Conservation (phyloP, 2,329 filamentous ascomycete species). For the Raffaelea ambrosiae region DNA sequence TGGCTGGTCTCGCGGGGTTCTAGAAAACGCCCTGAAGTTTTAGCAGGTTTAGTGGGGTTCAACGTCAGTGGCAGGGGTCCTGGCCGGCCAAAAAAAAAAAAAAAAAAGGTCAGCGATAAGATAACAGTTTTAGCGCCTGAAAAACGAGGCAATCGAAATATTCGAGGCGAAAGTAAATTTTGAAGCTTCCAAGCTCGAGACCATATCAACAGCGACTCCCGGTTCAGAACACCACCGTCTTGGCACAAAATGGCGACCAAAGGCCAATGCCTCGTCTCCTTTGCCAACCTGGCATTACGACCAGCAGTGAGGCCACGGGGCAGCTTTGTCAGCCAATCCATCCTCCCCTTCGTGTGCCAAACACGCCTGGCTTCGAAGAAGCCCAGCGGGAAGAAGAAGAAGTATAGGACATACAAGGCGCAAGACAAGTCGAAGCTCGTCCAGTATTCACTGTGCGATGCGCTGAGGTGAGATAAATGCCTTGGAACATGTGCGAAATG, state of each 20-base stretch:
- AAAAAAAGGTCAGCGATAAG: constrained; percentile 8
- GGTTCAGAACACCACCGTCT: background rate
- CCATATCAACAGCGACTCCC: background rate
- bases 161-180: constrained; percentile 3
- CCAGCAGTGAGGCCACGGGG: constrained; percentile 32
- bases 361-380: constrained; percentile 39
- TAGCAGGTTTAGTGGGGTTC: too few relatives aligned
- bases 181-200: constrained; percentile 4
- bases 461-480: constrained; percentile 60
- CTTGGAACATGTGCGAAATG: too few relatives aligned
- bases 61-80: too few relatives aligned
- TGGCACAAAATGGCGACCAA: constrained; percentile 37
- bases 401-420: constrained; percentile 56
- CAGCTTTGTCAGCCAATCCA: constrained; percentile 37
- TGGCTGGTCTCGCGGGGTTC: background rate
- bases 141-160: background rate
- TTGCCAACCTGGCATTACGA: constrained; percentile 41
- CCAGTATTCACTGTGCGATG: constrained; percentile 79
- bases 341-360: constrained; percentile 36
- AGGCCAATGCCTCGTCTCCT: constrained; percentile 44
- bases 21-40: too few relatives aligned
- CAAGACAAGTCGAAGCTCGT: constrained; percentile 60
- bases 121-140: constrained; percentile 10
- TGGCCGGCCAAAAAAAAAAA: too few relatives aligned
- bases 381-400: constrained; percentile 46